Base-by-base conservation (phyloP, 306 rosid genomes). In the Ormosia emarginata region DNA sequence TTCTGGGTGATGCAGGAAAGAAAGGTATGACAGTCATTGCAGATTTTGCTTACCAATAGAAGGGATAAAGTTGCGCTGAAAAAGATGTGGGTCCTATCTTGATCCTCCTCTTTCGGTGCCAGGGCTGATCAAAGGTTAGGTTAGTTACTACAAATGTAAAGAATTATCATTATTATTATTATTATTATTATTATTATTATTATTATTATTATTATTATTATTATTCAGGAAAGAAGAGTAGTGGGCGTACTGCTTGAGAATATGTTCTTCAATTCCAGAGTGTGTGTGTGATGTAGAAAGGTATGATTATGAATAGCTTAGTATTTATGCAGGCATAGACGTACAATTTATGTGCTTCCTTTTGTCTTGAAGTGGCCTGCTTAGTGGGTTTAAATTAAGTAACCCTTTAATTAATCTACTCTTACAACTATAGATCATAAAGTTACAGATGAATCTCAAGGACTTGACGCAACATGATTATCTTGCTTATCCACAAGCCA, bases 51-150 rank as follows among this genome's bases (percentile, higher is more conserved):
- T 82, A 24, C 24, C 24, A 24, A 24, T 24, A 24, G 24, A 24
- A 24, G 75, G 86, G 76, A 68, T 74, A 81, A 74, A 74, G 84
- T 80, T 69, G 87, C 91, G 79, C 82, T 53, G 87, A 82, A 79
- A 89, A 84, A 75, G 75, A 79, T 82, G 81, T 75, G 63, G 86
- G 84, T 87, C 79, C 65, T 55, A 85, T 74, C 82, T 40, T 29
- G 50, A 59, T 37, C 47, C 55, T 52, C 39, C 37, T 75, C 87
- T 69, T 83, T 85, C 73, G 69, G 87, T 84, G 82, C 15, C 62
- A 46, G 17, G 57, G 55, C 66, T 11, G 78, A 80, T 33, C 37
- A 37, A 74, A 62, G 77, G 81, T 46, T 58, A 79, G 13, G 79
- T 71, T 81, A 78, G 78, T 37, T 74, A 36, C 43, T 64, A 37